These are phyloP conservation scores for Tetrastigma voinierianum DNA, from an alignment of 164 flowering plant species.

Conservation along the genomic window DNA sequence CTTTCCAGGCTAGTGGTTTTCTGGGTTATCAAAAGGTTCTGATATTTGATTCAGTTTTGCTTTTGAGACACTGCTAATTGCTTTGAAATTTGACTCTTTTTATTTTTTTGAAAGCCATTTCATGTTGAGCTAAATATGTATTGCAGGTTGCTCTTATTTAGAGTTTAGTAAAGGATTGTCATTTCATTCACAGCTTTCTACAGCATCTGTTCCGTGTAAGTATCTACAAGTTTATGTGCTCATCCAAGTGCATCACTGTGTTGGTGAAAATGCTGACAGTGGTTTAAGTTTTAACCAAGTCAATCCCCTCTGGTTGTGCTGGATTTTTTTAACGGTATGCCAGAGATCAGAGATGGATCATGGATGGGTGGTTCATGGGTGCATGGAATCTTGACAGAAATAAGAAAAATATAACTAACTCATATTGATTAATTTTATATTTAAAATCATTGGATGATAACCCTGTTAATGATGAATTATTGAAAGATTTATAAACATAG, in stretches of 20 bases:
- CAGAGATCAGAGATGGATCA: too few species aligned
- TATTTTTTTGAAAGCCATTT: slow-evolving; percentile 2
- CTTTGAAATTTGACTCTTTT: background rate
- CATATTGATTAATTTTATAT: too few species aligned
- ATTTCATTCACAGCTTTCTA: slow-evolving; percentile 62
- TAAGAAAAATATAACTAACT: too few species aligned
- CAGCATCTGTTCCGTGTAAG: slow-evolving; percentile 64
- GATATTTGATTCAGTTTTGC: background rate
- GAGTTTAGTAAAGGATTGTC: slow-evolving; percentile 71
- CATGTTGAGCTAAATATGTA: slow-evolving; percentile 3
- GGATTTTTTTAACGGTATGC: too few species aligned
- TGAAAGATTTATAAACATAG: too few species aligned
- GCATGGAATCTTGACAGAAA: too few species aligned
- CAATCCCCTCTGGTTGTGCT: background rate
- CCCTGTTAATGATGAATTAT: too few species aligned
- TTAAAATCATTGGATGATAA: too few species aligned
- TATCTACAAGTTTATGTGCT: slow-evolving; percentile 2
- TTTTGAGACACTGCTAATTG: background rate
- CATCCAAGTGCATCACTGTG: background rate
- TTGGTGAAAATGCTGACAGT: background rate
- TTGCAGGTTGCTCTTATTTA: slow-evolving; percentile 60
- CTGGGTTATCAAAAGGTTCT: background rate
- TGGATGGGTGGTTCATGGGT: too few species aligned
- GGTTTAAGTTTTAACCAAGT: background rate
- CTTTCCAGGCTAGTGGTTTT: too few species aligned